phyloP scores from a whole-genome alignment of 352 stramenopile species.

The Pythium brassicae region DNA sequence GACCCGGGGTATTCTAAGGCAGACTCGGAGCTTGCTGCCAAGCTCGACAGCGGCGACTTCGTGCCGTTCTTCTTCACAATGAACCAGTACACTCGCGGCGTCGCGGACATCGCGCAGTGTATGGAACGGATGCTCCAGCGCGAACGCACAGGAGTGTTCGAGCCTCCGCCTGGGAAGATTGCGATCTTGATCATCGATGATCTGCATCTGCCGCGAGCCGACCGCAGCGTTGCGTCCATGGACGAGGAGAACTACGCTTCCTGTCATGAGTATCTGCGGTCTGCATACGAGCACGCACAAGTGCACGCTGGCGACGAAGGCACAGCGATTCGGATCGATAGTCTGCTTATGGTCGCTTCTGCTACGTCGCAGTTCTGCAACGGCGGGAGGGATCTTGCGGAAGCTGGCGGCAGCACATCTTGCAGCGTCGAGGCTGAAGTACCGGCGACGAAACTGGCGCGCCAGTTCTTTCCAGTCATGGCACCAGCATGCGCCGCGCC shows the following conservation, averaged over 20 bases:
- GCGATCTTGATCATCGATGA: conserved; percentile 53
- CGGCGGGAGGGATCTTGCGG: too few species aligned
- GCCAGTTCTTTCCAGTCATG: conserved; percentile 31
- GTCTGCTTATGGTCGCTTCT: conserved; percentile 32
- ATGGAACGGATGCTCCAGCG: conserved; percentile 55
- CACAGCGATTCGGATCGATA: conserved; percentile 21
- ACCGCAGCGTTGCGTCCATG: background rate
- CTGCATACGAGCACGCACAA: conserved; percentile 22
- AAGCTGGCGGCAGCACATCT: too few species aligned
- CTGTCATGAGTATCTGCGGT: conserved; percentile 29
- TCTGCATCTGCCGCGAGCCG: conserved; percentile 30
- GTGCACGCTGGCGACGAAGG: conserved; percentile 20
- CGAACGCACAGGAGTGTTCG: conserved; percentile 38
- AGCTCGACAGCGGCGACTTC: conserved; percentile 32
- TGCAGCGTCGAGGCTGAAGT: background rate
- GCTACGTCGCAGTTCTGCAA: conserved; percentile 1
- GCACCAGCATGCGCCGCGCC: conserved; percentile 15
- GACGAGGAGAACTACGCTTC: conserved; percentile 6
- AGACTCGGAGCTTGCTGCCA: conserved; percentile 11
- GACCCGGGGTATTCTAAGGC: conserved; percentile 7
- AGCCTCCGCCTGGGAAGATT: conserved; percentile 50
- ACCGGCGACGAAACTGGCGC: conserved; percentile 8
- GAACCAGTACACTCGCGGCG: conserved; percentile 15
- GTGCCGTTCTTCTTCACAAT: conserved; percentile 50
- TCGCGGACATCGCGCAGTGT: conserved; percentile 25